Percentiles rank a stretch among this genome's conserved stretches.
These are phyloP conservation scores for Begonia loranthoides DNA, from an alignment of 306 rosid genomes.

Conservation along the genomic window DNA sequence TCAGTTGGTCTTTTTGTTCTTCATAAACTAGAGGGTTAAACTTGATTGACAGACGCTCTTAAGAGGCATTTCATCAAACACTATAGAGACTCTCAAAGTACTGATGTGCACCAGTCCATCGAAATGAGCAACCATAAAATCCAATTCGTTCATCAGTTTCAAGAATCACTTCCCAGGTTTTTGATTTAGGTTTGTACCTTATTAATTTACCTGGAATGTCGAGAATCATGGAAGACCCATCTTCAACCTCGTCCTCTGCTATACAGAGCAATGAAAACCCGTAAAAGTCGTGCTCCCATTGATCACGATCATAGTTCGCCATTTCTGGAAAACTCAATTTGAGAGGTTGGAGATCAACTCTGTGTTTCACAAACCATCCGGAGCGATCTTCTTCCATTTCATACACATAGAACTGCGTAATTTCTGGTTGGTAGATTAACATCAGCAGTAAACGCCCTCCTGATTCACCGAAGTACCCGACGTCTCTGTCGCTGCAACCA, in stretches of 20 bases:
- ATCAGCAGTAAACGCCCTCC: constrained; percentile 6
- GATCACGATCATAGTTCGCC: neutral
- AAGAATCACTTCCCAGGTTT: constrained; percentile 2
- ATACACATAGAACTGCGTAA: neutral
- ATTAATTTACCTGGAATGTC: constrained; percentile 15
- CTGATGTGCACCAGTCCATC: constrained; percentile 9
- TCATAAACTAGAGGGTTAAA: no score
- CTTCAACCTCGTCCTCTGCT: constrained; percentile 9
- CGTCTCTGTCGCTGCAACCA: constrained; percentile 2
- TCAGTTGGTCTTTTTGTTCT: no score
- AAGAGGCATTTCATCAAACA: constrained; percentile 4
- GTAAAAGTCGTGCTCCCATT: neutral
- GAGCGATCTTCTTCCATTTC: constrained; percentile 10
- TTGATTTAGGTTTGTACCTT: constrained; percentile 4
- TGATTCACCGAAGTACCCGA: constrained; percentile 5
- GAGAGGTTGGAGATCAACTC: constrained; percentile 2
- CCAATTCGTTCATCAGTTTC: neutral
- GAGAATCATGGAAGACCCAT: constrained; percentile 10
- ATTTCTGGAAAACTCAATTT: constrained; percentile 3
- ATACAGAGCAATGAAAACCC: constrained; percentile 8
- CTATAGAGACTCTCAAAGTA: constrained; percentile 17
- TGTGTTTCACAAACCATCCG: constrained; percentile 11
- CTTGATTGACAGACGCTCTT: no score
- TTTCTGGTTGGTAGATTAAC: neutral
- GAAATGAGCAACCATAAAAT: neutral